These are phyloP conservation scores for Thymus quinquecostatus DNA, from an alignment of 257 asterid species.

Conservation along the genomic window DNA sequence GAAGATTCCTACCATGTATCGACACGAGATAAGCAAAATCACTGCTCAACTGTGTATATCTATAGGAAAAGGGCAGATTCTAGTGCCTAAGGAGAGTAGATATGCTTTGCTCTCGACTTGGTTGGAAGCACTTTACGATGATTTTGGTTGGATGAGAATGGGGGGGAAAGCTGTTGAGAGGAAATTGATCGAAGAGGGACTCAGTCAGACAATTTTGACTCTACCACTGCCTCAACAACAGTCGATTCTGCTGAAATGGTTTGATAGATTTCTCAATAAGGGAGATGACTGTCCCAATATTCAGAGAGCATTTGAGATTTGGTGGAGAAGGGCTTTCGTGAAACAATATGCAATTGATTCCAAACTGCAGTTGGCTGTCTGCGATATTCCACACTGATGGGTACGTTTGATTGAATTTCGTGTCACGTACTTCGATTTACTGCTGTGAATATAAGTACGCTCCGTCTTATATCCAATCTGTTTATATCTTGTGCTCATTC, in stretches of 20 bases:
- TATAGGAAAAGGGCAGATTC: conserved; percentile 75
- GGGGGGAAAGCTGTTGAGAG: conserved; percentile 70
- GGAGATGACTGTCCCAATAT: conserved; percentile 96
- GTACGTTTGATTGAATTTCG: conserved; percentile 31
- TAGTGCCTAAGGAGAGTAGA: conserved; percentile 72
- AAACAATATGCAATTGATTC: conserved; percentile 60
- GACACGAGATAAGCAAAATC: conserved; percentile 85
- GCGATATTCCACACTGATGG: conserved; percentile 53
- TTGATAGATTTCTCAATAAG: conserved; percentile 72
- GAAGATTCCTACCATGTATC: conserved; percentile 72
- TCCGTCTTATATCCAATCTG: conserved; percentile 18
- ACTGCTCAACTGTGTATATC: conserved; percentile 85
- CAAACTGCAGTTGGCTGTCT: conserved; percentile 64
- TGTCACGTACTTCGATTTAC: conserved; percentile 13
- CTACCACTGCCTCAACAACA: conserved; percentile 81
- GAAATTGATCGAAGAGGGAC: conserved; percentile 79
- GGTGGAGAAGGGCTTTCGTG: conserved; percentile 96
- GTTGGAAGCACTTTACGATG: conserved; percentile 89
- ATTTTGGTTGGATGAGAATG: conserved; percentile 87
- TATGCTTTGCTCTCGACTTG: conserved; percentile 70
- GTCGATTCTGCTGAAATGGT: conserved; percentile 70
- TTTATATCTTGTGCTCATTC: conserved; percentile 24
- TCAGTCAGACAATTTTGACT: conserved; percentile 78
- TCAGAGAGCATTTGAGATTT: conserved; percentile 82
- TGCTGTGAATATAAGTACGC: conserved; percentile 25